Base-by-base conservation (phyloP, 2,329 filamentous ascomycete genomes). In the Penicillium sp. region DNA sequence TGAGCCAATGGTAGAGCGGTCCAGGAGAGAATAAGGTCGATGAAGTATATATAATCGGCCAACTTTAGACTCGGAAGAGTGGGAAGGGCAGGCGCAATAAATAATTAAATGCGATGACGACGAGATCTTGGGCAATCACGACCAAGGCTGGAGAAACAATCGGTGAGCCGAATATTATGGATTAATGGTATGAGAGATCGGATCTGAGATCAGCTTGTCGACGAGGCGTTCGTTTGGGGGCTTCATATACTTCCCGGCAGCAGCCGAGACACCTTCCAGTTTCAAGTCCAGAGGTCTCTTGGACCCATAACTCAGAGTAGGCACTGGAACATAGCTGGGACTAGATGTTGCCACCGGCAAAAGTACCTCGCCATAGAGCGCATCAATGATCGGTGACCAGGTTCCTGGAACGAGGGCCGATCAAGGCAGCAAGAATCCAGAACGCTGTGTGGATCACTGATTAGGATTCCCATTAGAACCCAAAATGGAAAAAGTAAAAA, bases 211-310 rank as follows among this genome's bases (percentile, higher is more conserved):
- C 25, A 30, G 15, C 36, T 25, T 33, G 30, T 16, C 25, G 32
- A 31, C 33, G 33, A 28, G 17, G 15, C 28, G 43, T 19, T 26
- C 25, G 42, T 18, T 6, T 17, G n/a, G 14, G 39, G 41, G 19
- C 41, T 54, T 54, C 51, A 54, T 51, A 54, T 54, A 54, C 41
- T 37, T 45, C 21, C 33, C 19, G 28, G 28, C 27, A 36, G 18
- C 31, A 29, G 35, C 37, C 30, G 33, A 49, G 41, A 43, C 19
- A n/a, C 33, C n/a, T n/a, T n/a, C n/a, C n/a, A n/a, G 10, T 29
- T 40, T 20, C 30, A 31, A 42, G 20, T 15, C 29, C 33, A 25
- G 18, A 37, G 17, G 43, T 38, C 19, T 28, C 14, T 38, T 26
- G 29, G 39, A 42, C 26, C 36, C 37, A 44, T 43, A 39, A 33